Percentiles rank a stretch among this genome's conserved stretches.
Evolutionary conservation across 1,284 basidiomycete genomes (phyloP).

Genomic region (Meripilus lineatus): DNA sequence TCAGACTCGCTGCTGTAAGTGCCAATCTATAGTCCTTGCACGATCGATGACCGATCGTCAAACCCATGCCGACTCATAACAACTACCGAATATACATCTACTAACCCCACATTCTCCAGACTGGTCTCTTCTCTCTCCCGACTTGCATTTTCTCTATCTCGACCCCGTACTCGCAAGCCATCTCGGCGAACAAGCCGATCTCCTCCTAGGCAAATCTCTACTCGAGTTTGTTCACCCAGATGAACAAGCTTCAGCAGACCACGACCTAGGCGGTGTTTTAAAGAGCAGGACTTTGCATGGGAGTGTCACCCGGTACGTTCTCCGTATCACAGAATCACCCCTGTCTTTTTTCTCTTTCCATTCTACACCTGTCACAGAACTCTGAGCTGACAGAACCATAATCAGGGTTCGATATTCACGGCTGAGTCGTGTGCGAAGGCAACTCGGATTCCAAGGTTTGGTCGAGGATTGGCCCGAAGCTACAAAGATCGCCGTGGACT

Average conservation of each 20-base stretch:
- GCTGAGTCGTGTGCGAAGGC: conserved; percentile 61
- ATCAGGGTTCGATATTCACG: conserved; percentile 72
- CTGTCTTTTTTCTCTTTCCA: conserved; percentile 6
- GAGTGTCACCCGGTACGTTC: conserved; percentile 78
- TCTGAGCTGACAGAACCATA: too few relatives aligned
- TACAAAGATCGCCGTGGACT: conserved; percentile 67
- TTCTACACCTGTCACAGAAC: conserved; percentile 13
- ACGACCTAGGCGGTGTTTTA: conserved; percentile 77
- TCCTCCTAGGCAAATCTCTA: conserved; percentile 72
- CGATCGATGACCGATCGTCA: conserved; percentile 34
- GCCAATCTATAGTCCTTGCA: conserved; percentile 21
- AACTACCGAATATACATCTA: conserved; percentile 13
- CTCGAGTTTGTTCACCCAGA: conserved; percentile 89
- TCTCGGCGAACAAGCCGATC: conserved; percentile 65
- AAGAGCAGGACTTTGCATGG: conserved; percentile 82
- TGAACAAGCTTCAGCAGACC: conserved; percentile 74
- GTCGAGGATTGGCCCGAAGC: conserved; percentile 54
- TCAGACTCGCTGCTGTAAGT: conserved; percentile 72
- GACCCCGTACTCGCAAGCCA: conserved; percentile 83
- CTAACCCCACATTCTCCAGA: conserved; percentile 35
- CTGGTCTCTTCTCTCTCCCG: conserved; percentile 69
- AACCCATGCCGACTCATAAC: conserved; percentile 16
- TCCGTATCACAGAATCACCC: conserved; percentile 4
- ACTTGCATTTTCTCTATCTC: conserved; percentile 82
- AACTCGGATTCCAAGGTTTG: conserved; percentile 58